A percentile compares a stretch with the other conserved stretches of the same genome.
These are phyloP conservation scores for Amauroascus verrucosus DNA, from an alignment of 2,329 filamentous ascomycete species.

Conservation along the genomic window DNA sequence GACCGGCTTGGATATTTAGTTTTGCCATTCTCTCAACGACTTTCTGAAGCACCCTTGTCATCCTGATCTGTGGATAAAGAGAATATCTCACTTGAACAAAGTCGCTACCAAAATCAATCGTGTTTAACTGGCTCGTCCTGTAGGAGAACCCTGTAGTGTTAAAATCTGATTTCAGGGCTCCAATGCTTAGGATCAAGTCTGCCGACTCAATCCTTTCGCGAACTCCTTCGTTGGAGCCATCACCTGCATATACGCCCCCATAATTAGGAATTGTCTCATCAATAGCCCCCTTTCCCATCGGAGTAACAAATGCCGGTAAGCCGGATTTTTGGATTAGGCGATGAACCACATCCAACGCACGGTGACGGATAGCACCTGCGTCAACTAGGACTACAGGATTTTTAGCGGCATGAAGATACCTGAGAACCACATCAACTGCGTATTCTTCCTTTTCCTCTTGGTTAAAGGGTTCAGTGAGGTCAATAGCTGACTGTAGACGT, in stretches of 20 bases:
- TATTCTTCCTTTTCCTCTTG: conserved; percentile 66
- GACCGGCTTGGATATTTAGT: too few relatives aligned
- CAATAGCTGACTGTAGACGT: conserved; percentile 55
- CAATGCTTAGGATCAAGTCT: conserved; percentile 34
- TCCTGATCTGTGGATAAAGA: conserved; percentile 64
- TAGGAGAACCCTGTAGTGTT: conserved; percentile 65
- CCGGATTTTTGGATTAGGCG: conserved; percentile 59
- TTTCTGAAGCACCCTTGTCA: conserved; percentile 67
- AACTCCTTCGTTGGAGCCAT: conserved; percentile 49
- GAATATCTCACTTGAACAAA: conserved; percentile 65
- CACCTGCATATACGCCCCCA: conserved; percentile 73
- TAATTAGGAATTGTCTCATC: conserved; percentile 63
- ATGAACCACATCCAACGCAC: conserved; percentile 59
- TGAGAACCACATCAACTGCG: conserved; percentile 63
- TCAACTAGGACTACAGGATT: conserved; percentile 69
- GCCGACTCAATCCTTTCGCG: conserved; percentile 30
- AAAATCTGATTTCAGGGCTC: conserved; percentile 36
- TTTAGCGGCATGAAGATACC: conserved; percentile 59
- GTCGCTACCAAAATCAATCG: conserved; percentile 71
- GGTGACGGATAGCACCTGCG: conserved; percentile 66
- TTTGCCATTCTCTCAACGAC: conserved; percentile 30
- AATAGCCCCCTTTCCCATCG: conserved; percentile 76
- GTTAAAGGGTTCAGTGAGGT: conserved; percentile 49
- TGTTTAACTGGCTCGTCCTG: conserved; percentile 62
- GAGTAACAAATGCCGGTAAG: conserved; percentile 69